phyloP scores from a whole-genome alignment of 176 grass and related monocot genomes.

The Eragrostis nindensis region DNA sequence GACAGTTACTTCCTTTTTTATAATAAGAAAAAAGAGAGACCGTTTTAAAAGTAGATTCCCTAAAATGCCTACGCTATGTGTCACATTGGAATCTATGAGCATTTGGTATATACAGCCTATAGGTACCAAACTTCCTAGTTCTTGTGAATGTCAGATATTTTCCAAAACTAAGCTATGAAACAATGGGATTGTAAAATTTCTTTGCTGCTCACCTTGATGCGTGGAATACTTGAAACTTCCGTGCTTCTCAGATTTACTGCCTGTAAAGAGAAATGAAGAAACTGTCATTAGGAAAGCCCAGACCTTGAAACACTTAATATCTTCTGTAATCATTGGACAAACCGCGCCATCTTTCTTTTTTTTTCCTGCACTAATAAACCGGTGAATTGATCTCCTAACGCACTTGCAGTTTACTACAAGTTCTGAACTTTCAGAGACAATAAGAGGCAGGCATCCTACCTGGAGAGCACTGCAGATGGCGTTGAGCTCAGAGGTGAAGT shows the following conservation, averaged over 20 bases:
- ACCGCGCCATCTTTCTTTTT: not conserved
- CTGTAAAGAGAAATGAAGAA: conserved; percentile 59
- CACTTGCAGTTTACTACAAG: not conserved
- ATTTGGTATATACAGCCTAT: conserved; percentile 18
- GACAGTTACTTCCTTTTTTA: not conserved
- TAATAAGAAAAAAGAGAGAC: not conserved
- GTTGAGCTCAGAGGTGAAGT: conserved; percentile 79
- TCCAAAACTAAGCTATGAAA: conserved; percentile 27
- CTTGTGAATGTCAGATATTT: conserved; percentile 13
- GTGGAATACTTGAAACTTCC: conserved; percentile 66
- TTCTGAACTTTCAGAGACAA: conserved; percentile 42
- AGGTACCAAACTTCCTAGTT: not conserved
- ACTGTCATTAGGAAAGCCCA: conserved; percentile 25
- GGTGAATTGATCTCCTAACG: conserved; percentile 1
- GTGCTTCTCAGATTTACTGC: conserved; percentile 86
- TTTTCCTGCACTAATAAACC: not conserved
- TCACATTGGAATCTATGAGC: not conserved
- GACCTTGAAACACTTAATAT: not conserved
- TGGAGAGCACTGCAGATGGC: conserved; percentile 86
- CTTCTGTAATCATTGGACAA: conserved; percentile 3
- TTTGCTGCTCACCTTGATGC: conserved; percentile 51
- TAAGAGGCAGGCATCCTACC: conserved; percentile 45
- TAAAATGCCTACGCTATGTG: not conserved
- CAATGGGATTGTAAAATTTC: not conserved
- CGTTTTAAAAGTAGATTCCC: conserved; percentile 7